Evolutionary conservation across 2,329 filamentous ascomycete genomes (phyloP).

Genomic region (Trichoderma lentiforme): DNA sequence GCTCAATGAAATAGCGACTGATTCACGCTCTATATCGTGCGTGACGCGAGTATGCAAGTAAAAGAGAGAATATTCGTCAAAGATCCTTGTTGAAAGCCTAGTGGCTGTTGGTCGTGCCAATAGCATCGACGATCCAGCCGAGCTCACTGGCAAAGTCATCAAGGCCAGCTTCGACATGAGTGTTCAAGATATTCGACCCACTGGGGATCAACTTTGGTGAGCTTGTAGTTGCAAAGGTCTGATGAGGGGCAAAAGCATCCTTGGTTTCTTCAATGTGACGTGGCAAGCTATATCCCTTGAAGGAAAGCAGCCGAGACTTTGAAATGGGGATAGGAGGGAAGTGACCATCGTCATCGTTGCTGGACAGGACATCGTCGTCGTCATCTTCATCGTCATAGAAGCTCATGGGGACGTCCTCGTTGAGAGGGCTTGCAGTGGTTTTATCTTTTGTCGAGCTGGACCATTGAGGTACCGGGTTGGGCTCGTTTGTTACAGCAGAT

Average conservation of each 20-base stretch:
- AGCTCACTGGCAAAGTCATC: constrained; percentile 46
- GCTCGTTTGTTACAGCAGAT: constrained; percentile 10
- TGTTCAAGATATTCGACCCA: constrained; percentile 30
- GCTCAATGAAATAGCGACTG: neutral
- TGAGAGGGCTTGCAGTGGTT: constrained; percentile 33
- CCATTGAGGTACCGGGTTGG: constrained; percentile 21
- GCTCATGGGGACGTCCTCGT: constrained; percentile 42
- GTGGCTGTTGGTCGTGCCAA: constrained; percentile 31
- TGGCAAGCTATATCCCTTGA: constrained; percentile 48
- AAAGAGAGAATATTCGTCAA: neutral
- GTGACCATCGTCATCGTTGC: constrained; percentile 34
- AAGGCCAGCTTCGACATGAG: constrained; percentile 37
- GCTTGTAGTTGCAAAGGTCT: constrained; percentile 24
- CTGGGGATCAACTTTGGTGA: constrained; percentile 28
- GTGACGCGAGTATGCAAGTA: neutral
- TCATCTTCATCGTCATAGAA: constrained; percentile 46
- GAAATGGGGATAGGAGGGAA: neutral
- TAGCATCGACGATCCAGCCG: constrained; percentile 50
- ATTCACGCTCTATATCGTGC: neutral
- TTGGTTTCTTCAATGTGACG: constrained; percentile 26
- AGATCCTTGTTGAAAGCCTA: neutral
- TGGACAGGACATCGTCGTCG: constrained; percentile 39
- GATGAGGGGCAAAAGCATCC: constrained; percentile 22
- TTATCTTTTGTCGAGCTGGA: constrained; percentile 24
- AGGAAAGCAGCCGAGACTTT: constrained; percentile 21